Evolutionary conservation across 2,329 filamentous ascomycete species (phyloP).

Genomic region (Dothistroma pini): DNA sequence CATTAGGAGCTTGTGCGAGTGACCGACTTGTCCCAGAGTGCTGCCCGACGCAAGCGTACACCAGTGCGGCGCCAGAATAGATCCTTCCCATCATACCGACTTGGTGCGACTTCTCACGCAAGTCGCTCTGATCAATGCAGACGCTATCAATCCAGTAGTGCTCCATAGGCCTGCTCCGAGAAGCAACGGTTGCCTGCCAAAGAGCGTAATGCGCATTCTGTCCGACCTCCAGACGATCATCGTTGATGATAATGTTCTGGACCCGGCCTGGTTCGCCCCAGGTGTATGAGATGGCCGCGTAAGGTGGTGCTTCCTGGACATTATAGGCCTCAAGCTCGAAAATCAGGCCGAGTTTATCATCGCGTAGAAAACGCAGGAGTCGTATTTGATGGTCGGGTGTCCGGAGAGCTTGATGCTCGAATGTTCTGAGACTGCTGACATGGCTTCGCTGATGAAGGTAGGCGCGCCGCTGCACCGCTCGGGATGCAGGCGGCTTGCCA

Average conservation of each 20-base stretch:
- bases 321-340: not conserved
- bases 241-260: not conserved
- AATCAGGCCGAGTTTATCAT: not conserved
- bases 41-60: constrained; percentile 1
- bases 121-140: constrained; percentile 13
- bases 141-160: constrained; percentile 15
- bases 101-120: constrained; percentile 8
- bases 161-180: not conserved
- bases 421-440: not conserved
- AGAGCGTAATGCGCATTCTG: not conserved
- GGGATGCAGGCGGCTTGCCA: not conserved
- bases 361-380: not conserved
- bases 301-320: not conserved
- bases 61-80: constrained; percentile 8
- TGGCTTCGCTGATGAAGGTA: not conserved
- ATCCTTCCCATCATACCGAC: constrained; percentile 14
- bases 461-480: not conserved
- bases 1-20: not conserved
- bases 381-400: not conserved
- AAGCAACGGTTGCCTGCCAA: not conserved
- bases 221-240: not conserved
- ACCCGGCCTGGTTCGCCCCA: not conserved
- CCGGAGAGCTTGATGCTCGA: not conserved
- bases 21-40: not conserved
- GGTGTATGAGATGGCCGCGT: not conserved